These are phyloP conservation scores for Saturnispora serradocipensis DNA, from an alignment of 805 yeast genomes.

Conservation along the genomic window DNA sequence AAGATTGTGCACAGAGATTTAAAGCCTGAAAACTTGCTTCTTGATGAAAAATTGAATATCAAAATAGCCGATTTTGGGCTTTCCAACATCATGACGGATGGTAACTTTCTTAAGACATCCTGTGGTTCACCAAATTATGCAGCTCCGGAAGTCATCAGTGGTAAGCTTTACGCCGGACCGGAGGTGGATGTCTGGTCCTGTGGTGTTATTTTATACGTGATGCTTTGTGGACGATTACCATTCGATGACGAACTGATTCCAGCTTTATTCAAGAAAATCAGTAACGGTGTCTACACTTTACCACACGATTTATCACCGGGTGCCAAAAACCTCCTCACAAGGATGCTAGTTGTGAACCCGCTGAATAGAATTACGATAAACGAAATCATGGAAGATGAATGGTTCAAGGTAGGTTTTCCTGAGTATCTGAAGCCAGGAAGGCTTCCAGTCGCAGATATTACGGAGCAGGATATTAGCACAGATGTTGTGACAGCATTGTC, in stretches of 20 bases:
- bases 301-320: constrained; percentile 84
- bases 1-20: constrained; percentile 94
- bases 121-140: constrained; percentile 98
- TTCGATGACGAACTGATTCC: constrained; percentile 96
- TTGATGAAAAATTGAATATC: constrained; percentile 85
- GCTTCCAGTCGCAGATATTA: constrained; percentile 25
- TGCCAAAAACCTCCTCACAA: constrained; percentile 70
- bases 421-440: constrained; percentile 61
- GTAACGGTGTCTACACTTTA: constrained; percentile 84
- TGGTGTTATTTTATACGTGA: constrained; percentile 89
- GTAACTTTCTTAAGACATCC: constrained; percentile 86
- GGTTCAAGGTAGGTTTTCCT: constrained; percentile 80
- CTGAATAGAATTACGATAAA: constrained; percentile 86
- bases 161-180: constrained; percentile 93
- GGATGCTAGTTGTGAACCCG: constrained; percentile 93
- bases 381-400: constrained; percentile 87
- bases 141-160: constrained; percentile 94
- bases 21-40: constrained; percentile 85
- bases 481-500: constrained; percentile 66
- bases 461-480: constrained; percentile 49
- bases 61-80: constrained; percentile 95
- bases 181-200: constrained; percentile 98
- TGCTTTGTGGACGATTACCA: constrained; percentile 92
- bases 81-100: constrained; percentile 95
- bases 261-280: constrained; percentile 82